phyloP scores from a whole-genome alignment of 768 basidiomycete genomes.

The Pleurotus platypus region DNA sequence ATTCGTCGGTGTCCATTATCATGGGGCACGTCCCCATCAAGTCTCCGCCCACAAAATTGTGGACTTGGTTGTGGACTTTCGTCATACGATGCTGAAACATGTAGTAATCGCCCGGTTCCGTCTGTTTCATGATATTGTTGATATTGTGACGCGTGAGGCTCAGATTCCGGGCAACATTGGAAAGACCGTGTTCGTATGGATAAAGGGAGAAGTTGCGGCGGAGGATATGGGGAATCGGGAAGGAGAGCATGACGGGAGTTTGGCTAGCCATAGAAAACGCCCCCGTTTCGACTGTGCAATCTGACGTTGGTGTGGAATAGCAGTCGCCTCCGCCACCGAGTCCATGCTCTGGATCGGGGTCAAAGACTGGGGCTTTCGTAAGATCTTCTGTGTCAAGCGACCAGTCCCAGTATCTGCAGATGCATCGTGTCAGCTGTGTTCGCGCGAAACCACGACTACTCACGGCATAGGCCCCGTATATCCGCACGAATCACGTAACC shows the following conservation, averaged over 20 bases:
- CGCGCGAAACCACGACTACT: not conserved
- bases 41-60: conserved; percentile 15
- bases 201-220: conserved; percentile 11
- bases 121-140: not conserved
- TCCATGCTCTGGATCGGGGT: conserved; percentile 9
- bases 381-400: conserved; percentile 10
- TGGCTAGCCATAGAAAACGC: conserved; percentile 3
- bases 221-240: conserved; percentile 12
- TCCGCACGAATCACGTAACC: conserved; percentile 13
- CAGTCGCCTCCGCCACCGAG: conserved; percentile 10
- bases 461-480: conserved; percentile 13
- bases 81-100: conserved; percentile 11
- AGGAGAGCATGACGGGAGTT: conserved; percentile 7
- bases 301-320: conserved; percentile 4
- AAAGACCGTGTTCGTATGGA: not conserved
- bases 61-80: conserved; percentile 11
- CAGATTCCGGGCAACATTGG: conserved; percentile 3
- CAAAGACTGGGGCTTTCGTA: conserved; percentile 8
- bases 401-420: conserved; percentile 13
- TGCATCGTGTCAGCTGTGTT: not conserved
- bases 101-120: conserved; percentile 11
- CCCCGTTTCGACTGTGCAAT: conserved; percentile 7
- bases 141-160: conserved; percentile 2
- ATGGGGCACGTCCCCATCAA: conserved; percentile 12
- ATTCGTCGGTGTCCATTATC: not conserved